A percentile compares a stretch with the other conserved stretches of the same genome.
Conservation (phyloP, 495 filamentous ascomycete genomes). For the Barbatosphaeria neglecta region DNA sequence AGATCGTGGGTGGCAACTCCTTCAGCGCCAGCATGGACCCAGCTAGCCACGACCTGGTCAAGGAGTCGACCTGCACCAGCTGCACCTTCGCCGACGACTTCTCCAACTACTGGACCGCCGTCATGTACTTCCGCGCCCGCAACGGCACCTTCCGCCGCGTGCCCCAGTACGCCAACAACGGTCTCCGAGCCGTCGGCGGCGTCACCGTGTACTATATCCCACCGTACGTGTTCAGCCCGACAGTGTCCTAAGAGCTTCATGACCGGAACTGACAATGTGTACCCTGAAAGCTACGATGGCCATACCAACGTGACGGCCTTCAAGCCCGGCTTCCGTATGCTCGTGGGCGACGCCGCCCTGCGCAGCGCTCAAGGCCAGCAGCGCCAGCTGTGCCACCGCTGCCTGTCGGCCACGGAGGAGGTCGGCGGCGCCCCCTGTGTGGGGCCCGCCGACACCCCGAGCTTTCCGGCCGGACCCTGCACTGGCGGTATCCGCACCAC, state of each 20-base stretch:
- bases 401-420: conserved; percentile 55
- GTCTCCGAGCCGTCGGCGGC: conserved; percentile 20
- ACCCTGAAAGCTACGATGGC: too few relatives aligned
- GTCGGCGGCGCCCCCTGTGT: conserved; percentile 42
- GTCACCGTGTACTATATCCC: conserved; percentile 29
- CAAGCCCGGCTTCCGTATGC: not conserved
- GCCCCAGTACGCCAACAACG: conserved; percentile 21
- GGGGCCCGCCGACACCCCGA: conserved; percentile 29
- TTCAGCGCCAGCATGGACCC: not conserved
- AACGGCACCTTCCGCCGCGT: conserved; percentile 27
- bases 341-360: conserved; percentile 37
- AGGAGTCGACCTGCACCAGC: not conserved
- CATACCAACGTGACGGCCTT: conserved; percentile 19
- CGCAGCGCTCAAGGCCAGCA: not conserved
- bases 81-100: not conserved
- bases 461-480: conserved; percentile 17
- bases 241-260: too few relatives aligned
- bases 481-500: conserved; percentile 22
- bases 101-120: not conserved
- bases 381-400: conserved; percentile 18
- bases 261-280: too few relatives aligned
- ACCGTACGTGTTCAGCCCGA: too few relatives aligned
- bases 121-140: not conserved
- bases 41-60: not conserved
- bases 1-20: not conserved